phyloP scores from a whole-genome alignment of 495 filamentous ascomycete genomes.

The Trichoderma parareesei region DNA sequence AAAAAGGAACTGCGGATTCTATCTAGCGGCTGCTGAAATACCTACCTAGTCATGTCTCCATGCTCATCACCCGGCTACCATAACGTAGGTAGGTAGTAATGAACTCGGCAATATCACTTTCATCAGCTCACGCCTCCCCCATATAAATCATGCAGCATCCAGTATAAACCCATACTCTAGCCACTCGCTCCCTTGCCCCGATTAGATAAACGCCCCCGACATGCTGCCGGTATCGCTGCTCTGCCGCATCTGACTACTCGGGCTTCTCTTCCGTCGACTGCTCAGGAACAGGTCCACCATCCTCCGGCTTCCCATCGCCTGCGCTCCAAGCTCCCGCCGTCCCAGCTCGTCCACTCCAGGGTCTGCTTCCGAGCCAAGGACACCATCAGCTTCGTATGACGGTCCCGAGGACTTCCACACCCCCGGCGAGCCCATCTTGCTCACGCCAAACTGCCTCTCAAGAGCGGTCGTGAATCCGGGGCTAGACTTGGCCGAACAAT shows the following conservation, averaged over 20 bases:
- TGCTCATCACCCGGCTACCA: neutral
- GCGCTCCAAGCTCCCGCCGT: slow-evolving; percentile 15
- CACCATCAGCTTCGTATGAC: neutral
- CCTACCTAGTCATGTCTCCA: neutral
- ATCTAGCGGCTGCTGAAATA: neutral
- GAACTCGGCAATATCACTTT: neutral
- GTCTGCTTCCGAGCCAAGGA: neutral
- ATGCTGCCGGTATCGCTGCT: neutral
- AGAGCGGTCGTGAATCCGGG: slow-evolving; percentile 29
- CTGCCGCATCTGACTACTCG: slow-evolving; percentile 5
- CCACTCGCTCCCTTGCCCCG: neutral
- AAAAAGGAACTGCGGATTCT: neutral
- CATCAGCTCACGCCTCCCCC: neutral
- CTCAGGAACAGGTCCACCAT: slow-evolving; percentile 56
- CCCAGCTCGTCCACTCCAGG: slow-evolving; percentile 14
- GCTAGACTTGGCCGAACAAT: slow-evolving; percentile 22
- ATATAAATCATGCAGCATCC: neutral
- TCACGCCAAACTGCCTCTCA: slow-evolving; percentile 26
- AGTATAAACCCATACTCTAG: neutral
- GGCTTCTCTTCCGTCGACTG: slow-evolving; percentile 41
- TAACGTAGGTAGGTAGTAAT: neutral
- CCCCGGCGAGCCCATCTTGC: slow-evolving; percentile 14
- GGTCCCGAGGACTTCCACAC: neutral
- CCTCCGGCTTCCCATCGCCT: slow-evolving; percentile 36
- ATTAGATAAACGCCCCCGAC: neutral